Conservation (phyloP, 345 rosid species). For the Populus euphratica region DNA sequence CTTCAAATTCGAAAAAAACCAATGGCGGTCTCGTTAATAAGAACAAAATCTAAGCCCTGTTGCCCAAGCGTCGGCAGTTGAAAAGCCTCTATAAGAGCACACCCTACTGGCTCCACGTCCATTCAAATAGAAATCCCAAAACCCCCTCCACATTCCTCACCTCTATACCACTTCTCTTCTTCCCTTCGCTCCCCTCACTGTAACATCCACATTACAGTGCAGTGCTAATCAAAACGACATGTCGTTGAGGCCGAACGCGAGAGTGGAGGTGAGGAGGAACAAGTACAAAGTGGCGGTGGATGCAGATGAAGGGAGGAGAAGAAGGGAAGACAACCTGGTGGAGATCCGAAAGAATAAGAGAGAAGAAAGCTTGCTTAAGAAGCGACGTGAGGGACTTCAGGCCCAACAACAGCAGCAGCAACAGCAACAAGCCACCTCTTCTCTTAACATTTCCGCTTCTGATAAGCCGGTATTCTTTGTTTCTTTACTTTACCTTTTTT, state of each 20-base stretch:
- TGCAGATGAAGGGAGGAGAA: conserved; percentile 28
- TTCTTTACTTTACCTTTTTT: neutral
- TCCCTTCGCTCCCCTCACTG: neutral
- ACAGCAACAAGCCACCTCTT: neutral
- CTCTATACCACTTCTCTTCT: neutral
- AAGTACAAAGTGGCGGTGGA: conserved; percentile 31
- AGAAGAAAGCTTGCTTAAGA: conserved; percentile 29
- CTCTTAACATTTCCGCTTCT: conserved; percentile 7
- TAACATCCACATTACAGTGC: neutral
- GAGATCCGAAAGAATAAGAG: conserved; percentile 30
- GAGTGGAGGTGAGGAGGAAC: conserved; percentile 29
- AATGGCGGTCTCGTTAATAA: conserved; percentile 11
- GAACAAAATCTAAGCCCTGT: neutral
- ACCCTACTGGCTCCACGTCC: neutral
- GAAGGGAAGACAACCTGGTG: conserved; percentile 33
- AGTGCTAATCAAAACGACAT: neutral
- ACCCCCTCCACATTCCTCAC: conserved; percentile 1
- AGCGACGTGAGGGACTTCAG: conserved; percentile 25
- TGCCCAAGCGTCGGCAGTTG: neutral
- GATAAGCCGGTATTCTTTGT: conserved; percentile 11
- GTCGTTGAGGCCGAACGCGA: conserved; percentile 32
- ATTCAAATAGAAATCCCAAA: conserved; percentile 1
- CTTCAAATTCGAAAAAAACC: conserved; percentile 9
- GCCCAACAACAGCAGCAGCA: conserved; percentile 9
- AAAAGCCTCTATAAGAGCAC: neutral